Percentiles rank a stretch among this genome's conserved stretches.
These are phyloP conservation scores for Tilletia horrida DNA, from an alignment of 1,284 basidiomycete species.

Conservation along the genomic window DNA sequence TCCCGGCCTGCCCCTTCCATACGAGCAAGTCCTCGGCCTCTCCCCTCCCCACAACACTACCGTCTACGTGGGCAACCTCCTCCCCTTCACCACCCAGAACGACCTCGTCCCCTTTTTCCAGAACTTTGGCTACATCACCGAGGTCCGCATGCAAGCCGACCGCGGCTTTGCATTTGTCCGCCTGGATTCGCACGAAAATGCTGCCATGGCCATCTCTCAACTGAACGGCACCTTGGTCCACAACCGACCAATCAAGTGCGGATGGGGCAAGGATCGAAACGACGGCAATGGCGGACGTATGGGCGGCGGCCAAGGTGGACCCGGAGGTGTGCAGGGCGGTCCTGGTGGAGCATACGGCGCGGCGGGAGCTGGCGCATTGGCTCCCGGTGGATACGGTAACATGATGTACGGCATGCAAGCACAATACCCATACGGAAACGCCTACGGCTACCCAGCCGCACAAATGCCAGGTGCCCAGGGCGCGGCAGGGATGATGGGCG, in stretches of 20 bases:
- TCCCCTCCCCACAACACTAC: slow-evolving; percentile 88
- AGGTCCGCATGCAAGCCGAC: slow-evolving; percentile 90
- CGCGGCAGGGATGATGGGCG: neutral
- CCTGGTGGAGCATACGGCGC: neutral
- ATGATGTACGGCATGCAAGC: slow-evolving; percentile 18
- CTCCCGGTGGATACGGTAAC: neutral
- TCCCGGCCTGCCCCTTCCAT: slow-evolving; percentile 74
- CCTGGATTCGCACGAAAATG: slow-evolving; percentile 93
- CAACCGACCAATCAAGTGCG: slow-evolving; percentile 90
- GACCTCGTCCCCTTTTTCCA: slow-evolving; percentile 95
- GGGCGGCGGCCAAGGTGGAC: slow-evolving; percentile 4
- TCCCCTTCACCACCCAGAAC: slow-evolving; percentile 88
- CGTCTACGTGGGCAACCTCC: slow-evolving; percentile 96
- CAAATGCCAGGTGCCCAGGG: slow-evolving; percentile 8
- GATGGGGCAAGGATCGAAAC: slow-evolving; percentile 83
- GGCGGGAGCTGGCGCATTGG: neutral
- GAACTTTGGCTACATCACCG: slow-evolving; percentile 92
- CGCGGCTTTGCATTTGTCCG: slow-evolving; percentile 98
- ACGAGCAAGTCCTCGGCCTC: slow-evolving; percentile 80
- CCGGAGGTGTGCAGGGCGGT: neutral
- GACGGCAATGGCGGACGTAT: neutral
- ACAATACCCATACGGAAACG: slow-evolving; percentile 12
- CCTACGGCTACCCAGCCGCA: slow-evolving; percentile 8
- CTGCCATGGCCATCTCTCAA: slow-evolving; percentile 92
- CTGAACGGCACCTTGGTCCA: slow-evolving; percentile 92